Base-by-base conservation (phyloP, 768 basidiomycete genomes). In the Mycena latifolia region DNA sequence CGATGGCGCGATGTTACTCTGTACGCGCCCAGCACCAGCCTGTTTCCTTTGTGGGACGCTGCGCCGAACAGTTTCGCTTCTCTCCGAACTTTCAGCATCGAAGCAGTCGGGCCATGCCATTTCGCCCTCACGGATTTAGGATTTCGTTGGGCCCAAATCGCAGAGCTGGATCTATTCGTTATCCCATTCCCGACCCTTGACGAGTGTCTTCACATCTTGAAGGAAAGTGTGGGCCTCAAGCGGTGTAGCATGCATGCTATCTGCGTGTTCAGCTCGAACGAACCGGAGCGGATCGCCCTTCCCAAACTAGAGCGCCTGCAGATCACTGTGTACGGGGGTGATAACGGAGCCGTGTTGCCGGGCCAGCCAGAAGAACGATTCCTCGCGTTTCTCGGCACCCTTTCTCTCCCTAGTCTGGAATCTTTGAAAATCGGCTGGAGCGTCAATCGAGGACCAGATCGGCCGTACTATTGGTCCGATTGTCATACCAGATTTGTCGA, bases 71-170 rank as follows among this genome's bases (percentile, higher is more conserved):
- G 70, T 10, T 73, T 80, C 33, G 77, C 78, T 14, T 61, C 55
- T 27, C 73, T 84, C 33, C 73, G 70, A 37, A 75, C 78, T 24
- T 53, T 84, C n/a, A 69, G 72, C 7, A 55, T 84, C 15, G 74
- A 77, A 43, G 67, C 76, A 48, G 71, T 72, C 25, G 79, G 78
- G 2, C 53, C 31, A 28, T 57, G 71, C 14, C 60, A 73, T 28
- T 59, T 80, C 43, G 68, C 78, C 41, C 51, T 80, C 27, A 69
- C 69, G 11, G 43, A 66, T 17, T 50, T 77, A 17, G 71, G 74
- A 18, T 71, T 84, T 33, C 78, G 80, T 37, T 85, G 83, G 81
- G 61, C 61, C n/a, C 82, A 81, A 61, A 72, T 84, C 15, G 78
- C 80, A 0, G 59, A 55, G 22, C 53, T 85, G 12, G 74, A 82